Conservation (phyloP, 2,329 filamentous ascomycete genomes). For the Paramyrothecium roridum region DNA sequence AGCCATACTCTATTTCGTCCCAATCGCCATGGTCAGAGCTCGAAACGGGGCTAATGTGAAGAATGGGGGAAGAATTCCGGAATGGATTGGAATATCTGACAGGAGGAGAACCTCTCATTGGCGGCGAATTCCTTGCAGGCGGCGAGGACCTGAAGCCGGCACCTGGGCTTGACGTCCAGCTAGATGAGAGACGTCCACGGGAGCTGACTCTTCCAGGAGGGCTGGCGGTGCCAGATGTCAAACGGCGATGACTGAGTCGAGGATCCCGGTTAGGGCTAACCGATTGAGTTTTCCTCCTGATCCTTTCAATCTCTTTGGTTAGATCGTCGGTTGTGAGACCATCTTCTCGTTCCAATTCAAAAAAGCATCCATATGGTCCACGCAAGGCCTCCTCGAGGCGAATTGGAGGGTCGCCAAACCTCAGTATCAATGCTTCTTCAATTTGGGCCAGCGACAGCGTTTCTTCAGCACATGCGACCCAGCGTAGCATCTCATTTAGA, state of each 20-base stretch:
- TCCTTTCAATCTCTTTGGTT: constrained; percentile 31
- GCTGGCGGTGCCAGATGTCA: background rate
- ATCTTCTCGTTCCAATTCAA: constrained; percentile 41
- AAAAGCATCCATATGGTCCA: constrained; percentile 43
- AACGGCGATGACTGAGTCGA: background rate
- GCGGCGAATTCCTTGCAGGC: background rate
- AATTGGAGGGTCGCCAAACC: constrained; percentile 36
- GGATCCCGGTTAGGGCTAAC: background rate
- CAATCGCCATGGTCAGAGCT: constrained; percentile 26
- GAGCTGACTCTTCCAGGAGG: background rate
- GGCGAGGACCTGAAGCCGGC: background rate
- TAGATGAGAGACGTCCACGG: background rate
- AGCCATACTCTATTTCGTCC: constrained; percentile 36
- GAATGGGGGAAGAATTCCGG: background rate
- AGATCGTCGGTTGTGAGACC: constrained; percentile 38
- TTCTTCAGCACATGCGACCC: constrained; percentile 41
- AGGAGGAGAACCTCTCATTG: background rate
- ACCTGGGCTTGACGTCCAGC: background rate
- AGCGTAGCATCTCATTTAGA: constrained; percentile 43
- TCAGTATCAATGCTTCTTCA: constrained; percentile 39
- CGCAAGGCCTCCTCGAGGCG: constrained; percentile 39
- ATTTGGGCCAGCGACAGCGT: constrained; percentile 40
- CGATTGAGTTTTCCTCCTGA: constrained; percentile 12
- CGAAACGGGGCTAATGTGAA: constrained; percentile 16
- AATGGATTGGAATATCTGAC: background rate